These are phyloP conservation scores for Suillus discolor DNA, from an alignment of 768 basidiomycete genomes.

Conservation along the genomic window DNA sequence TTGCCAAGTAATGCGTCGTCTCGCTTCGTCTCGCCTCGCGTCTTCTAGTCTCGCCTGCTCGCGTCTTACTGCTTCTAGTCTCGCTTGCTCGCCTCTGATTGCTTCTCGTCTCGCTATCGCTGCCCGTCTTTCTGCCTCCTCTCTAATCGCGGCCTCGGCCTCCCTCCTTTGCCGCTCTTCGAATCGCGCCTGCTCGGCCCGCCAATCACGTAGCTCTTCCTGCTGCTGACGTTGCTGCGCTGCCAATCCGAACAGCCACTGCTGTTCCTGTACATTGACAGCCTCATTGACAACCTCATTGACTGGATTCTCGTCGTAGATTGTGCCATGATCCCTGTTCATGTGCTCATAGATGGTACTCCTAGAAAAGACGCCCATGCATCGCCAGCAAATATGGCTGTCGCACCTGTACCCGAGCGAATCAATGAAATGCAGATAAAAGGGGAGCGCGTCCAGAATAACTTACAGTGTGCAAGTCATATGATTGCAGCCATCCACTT, in stretches of 20 bases:
- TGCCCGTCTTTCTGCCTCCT: neutral
- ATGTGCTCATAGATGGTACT: conserved; percentile 42
- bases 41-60: neutral
- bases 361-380: conserved; percentile 42
- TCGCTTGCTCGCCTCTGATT: neutral
- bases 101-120: too few species aligned
- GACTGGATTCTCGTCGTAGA: conserved; percentile 21
- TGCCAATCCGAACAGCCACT: conserved; percentile 17
- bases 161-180: conserved; percentile 7
- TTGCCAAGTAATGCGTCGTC: neutral
- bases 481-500: conserved; percentile 76
- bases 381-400: conserved; percentile 79
- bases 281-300: conserved; percentile 12
- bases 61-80: neutral
- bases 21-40: neutral
- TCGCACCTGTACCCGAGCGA: conserved; percentile 47
- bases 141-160: conserved; percentile 2
- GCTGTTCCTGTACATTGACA: conserved; percentile 25
- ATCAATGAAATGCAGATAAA: neutral
- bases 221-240: conserved; percentile 16
- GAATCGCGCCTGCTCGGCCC: neutral
- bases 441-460: neutral
- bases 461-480: conserved; percentile 58
- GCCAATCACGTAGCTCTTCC: neutral
- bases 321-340: conserved; percentile 33